These are phyloP conservation scores for Leptodontidium sp. DNA, from an alignment of 2,329 filamentous ascomycete genomes.

Conservation along the genomic window DNA sequence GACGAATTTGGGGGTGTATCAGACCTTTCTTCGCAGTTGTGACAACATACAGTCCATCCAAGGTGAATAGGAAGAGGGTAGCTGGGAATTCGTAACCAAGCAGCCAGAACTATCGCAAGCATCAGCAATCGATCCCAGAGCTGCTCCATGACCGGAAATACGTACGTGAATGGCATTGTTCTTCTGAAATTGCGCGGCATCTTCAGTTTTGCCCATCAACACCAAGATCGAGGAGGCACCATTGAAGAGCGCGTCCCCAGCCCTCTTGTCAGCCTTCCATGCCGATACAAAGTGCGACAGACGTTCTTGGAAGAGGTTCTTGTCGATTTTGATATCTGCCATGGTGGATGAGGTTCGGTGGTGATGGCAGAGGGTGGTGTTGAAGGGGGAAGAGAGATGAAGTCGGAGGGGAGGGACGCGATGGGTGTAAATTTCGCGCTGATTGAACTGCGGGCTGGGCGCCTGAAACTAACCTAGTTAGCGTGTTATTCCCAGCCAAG, in stretches of 20 bases:
- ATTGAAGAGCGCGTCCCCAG: slow-evolving; percentile 83
- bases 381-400: slow-evolving; percentile 23
- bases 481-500: background rate
- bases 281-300: slow-evolving; percentile 84
- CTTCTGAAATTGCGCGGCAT: slow-evolving; percentile 88
- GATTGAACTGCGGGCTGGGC: slow-evolving; percentile 25
- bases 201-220: slow-evolving; percentile 94
- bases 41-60: slow-evolving; percentile 87
- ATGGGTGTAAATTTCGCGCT: slow-evolving; percentile 36
- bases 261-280: slow-evolving; percentile 96
- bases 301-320: slow-evolving; percentile 91
- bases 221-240: slow-evolving; percentile 88
- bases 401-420: slow-evolving; percentile 37
- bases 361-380: slow-evolving; percentile 39
- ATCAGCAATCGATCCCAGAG: slow-evolving; percentile 25
- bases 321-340: slow-evolving; percentile 94
- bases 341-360: slow-evolving; percentile 37
- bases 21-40: slow-evolving; percentile 97
- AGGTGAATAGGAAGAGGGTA: slow-evolving; percentile 90
- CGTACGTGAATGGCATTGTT: slow-evolving; percentile 95
- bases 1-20: slow-evolving; percentile 2
- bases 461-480: background rate
- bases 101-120: slow-evolving; percentile 82
- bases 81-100: slow-evolving; percentile 98
- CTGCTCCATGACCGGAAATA: slow-evolving; percentile 35